Evolutionary conservation across 495 filamentous ascomycete genomes (phyloP), one percentile per base, ranked within the genome.

Genomic region (Amphirosellinia nigrospora): DNA sequence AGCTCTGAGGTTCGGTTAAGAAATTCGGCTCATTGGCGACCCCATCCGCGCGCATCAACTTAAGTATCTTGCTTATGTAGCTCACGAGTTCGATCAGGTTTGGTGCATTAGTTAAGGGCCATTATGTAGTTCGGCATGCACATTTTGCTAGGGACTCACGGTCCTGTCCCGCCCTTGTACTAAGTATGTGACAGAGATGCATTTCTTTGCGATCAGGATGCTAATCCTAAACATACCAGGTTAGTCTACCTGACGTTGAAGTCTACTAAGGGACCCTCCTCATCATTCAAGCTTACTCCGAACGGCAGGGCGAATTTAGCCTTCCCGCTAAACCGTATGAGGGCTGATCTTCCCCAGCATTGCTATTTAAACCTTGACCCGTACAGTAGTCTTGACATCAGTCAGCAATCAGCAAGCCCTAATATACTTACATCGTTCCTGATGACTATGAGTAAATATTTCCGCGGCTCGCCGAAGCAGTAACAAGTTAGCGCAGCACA

Each of bases 241-340:
- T 41, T 50, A 15, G n/a, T 36, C 19, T 11, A 13, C 2, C 26
- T 28, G 48, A 23, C 30, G 0, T 11, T 34, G 43, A 53, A 53
- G 3, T 38, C n/a, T n/a, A 8, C 30, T 23, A 16, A 64, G n/a
- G 4, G 53, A 48, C 45, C 45, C 38, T 43, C 61, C 45, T 65
- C 63, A 28, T 52, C 32, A 39, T 65, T 52, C 41, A 65, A 53
- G 46, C 46, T 52, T 52, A 65, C 63, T 65, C 46, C 32, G 63
- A 52, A 6, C 45, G 23, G 45, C 45, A 53, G 19, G 19, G 63
- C 46, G 10, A 53, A 10, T 65, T 53, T 65, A 53, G 63, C 63
- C 34, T 39, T 46, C 13, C 28, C 34, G 46, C 63, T 65, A 65
- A 64, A n/a, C 46, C 34, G 8, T 39, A 32, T 65, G n/a, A 41